Percentiles rank a stretch among this genome's conserved stretches.
Conservation (phyloP, 768 basidiomycete species). For the Lactarius pseudohatsudake region DNA sequence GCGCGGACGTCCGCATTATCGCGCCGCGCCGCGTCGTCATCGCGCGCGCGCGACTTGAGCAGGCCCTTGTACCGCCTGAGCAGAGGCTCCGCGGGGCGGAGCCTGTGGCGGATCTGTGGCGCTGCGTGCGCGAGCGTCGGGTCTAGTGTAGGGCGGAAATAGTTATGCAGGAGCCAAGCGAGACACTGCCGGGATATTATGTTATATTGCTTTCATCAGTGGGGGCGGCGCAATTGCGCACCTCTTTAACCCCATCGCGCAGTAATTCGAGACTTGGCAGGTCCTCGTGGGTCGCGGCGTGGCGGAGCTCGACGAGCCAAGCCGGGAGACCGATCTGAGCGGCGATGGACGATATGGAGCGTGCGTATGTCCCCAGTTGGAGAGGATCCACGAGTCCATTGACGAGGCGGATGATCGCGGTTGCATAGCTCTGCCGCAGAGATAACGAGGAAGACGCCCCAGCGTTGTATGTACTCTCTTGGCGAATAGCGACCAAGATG, state of each 20-base stretch:
- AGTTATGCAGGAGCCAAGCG: conserved; percentile 80
- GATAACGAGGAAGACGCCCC: conserved; percentile 42
- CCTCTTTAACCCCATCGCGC: conserved; percentile 75
- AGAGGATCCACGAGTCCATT: conserved; percentile 95
- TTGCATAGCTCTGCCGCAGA: conserved; percentile 75
- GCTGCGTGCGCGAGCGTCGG: conserved; percentile 38
- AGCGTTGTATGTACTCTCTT: conserved; percentile 44
- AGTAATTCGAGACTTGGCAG: conserved; percentile 81
- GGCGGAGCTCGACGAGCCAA: conserved; percentile 90
- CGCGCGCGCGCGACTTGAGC: conserved; percentile 55
- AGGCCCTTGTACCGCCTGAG: conserved; percentile 74
- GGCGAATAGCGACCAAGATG: conserved; percentile 56
- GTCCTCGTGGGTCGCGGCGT: conserved; percentile 96
- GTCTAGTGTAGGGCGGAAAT: conserved; percentile 76
- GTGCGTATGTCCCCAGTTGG: conserved; percentile 84
- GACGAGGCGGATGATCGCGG: conserved; percentile 83
- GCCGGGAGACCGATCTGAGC: conserved; percentile 79
- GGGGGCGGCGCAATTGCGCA: conserved; percentile 27
- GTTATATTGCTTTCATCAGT: not conserved
- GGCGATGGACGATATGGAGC: conserved; percentile 88
- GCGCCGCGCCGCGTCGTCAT: conserved; percentile 49
- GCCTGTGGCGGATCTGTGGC: conserved; percentile 29
- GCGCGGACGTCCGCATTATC: conserved; percentile 51
- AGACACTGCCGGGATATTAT: conserved; percentile 55
- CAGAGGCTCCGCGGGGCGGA: conserved; percentile 63